Evolutionary conservation across 2,329 filamentous ascomycete genomes (phyloP).

Genomic region (Rhexocercosporidium sp.): DNA sequence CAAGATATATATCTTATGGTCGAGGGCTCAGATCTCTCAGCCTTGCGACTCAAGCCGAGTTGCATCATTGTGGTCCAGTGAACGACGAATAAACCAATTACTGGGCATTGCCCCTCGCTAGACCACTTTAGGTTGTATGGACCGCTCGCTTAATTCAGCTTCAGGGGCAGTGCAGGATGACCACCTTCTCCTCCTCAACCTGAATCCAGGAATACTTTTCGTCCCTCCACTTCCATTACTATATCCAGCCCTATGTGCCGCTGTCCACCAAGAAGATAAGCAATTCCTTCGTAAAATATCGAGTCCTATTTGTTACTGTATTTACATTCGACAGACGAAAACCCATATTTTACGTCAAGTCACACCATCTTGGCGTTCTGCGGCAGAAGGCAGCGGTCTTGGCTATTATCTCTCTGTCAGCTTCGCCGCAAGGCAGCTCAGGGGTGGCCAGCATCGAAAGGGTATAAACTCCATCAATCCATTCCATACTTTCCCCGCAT

Average conservation of each 20-base stretch:
- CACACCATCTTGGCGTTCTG: neutral
- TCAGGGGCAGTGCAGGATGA: constrained; percentile 1
- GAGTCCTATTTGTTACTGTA: neutral
- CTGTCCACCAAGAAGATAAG: neutral
- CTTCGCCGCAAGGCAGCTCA: neutral
- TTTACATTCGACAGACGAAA: neutral
- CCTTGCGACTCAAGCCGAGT: neutral
- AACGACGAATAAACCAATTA: too few species aligned
- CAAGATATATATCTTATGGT: neutral
- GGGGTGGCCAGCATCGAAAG: neutral
- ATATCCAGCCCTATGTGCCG: neutral
- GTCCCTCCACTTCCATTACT: neutral
- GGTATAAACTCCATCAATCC: neutral
- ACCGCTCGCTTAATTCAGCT: constrained; percentile 4
- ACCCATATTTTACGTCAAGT: neutral
- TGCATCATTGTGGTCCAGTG: neutral
- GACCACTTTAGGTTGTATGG: neutral
- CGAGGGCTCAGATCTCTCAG: neutral
- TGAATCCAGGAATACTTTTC: neutral
- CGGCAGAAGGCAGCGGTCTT: constrained; percentile 1
- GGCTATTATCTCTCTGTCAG: neutral
- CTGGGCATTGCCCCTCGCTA: neutral
- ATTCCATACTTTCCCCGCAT: neutral
- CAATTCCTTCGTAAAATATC: neutral
- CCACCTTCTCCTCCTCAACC: neutral